phyloP scores from a whole-genome alignment of 2,329 filamentous ascomycete species.

The Mariannaea sp. region DNA sequence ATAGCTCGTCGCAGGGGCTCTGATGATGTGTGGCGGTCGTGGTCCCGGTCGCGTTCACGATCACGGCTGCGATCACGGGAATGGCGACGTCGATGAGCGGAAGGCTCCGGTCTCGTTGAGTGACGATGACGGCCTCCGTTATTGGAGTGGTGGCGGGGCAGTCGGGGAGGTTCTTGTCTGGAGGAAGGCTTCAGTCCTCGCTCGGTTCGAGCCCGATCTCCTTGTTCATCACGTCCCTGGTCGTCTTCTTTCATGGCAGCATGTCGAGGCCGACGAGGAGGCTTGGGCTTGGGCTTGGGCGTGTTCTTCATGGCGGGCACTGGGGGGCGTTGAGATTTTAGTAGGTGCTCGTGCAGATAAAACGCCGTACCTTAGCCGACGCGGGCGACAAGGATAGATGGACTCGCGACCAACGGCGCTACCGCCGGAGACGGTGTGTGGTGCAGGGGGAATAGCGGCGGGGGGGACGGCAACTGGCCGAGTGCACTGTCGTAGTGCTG shows the following conservation, averaged over 20 bases:
- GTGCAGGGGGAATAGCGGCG: too few relatives aligned
- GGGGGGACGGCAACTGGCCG: too few relatives aligned
- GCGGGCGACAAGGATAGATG: constrained; percentile 30
- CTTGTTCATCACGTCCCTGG: constrained; percentile 44
- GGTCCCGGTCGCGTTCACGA: constrained; percentile 43
- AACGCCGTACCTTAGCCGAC: constrained; percentile 49
- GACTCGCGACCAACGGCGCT: constrained; percentile 26
- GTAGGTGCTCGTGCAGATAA: constrained; percentile 41
- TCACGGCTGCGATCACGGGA: constrained; percentile 48
- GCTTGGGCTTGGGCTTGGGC: constrained; percentile 40
- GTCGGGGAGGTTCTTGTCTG: constrained; percentile 40
- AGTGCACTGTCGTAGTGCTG: constrained; percentile 2
- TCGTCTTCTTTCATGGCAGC: constrained; percentile 49
- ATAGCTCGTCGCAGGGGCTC: constrained; percentile 35
- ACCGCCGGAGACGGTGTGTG: constrained; percentile 25
- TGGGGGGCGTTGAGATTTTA: constrained; percentile 46
- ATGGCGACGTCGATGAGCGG: constrained; percentile 45
- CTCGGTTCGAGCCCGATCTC: constrained; percentile 45
- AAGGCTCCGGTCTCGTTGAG: constrained; percentile 41
- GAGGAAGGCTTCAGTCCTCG: constrained; percentile 42
- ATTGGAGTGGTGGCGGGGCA: constrained; percentile 39
- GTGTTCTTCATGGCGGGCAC: constrained; percentile 39
- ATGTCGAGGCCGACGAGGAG: constrained; percentile 45
- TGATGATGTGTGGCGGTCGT: constrained; percentile 40
- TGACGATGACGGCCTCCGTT: constrained; percentile 41